A percentile compares a stretch with the other conserved stretches of the same genome.
Conservation (phyloP, 1,284 basidiomycete genomes). For the Xerocomus minutiporus region DNA sequence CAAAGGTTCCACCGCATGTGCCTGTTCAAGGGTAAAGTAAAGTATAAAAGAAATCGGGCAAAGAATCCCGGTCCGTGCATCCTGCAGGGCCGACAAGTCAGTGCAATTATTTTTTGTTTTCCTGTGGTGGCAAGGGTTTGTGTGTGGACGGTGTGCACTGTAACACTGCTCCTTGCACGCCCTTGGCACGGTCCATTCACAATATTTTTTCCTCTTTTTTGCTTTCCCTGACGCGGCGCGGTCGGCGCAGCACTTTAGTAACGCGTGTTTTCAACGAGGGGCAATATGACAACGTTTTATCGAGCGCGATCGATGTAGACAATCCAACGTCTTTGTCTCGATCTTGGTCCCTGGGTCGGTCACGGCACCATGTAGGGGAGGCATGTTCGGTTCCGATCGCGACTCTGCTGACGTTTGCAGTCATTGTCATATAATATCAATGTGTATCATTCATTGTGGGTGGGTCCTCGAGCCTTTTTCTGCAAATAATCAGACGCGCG, state of each 20-base stretch:
- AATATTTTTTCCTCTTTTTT: neutral
- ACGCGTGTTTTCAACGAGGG: constrained; percentile 27
- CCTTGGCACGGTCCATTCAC: neutral
- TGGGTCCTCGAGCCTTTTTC: neutral
- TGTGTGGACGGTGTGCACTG: neutral
- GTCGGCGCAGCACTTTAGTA: constrained; percentile 9
- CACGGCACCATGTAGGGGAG: neutral
- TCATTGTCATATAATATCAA: neutral
- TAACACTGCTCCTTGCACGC: neutral
- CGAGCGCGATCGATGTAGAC: constrained; percentile 8
- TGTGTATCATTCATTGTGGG: neutral
- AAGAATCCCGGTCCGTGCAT: constrained; percentile 7
- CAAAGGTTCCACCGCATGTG: constrained; percentile 7
- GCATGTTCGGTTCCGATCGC: constrained; percentile 8
- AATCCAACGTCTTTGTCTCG: constrained; percentile 3
- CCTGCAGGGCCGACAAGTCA: neutral
- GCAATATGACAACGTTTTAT: neutral
- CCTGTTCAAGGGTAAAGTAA: neutral
- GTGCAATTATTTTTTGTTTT: neutral
- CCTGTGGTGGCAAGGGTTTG: neutral
- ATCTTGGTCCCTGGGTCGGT: neutral
- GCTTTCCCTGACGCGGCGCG: constrained; percentile 3
- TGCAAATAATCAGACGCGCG: neutral
- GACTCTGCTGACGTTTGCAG: neutral
- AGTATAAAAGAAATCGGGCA: neutral